A percentile compares a stretch with the other conserved stretches of the same genome.
These are phyloP conservation scores for Malassezia nana DNA, from an alignment of 1,284 basidiomycete genomes.

Conservation along the genomic window DNA sequence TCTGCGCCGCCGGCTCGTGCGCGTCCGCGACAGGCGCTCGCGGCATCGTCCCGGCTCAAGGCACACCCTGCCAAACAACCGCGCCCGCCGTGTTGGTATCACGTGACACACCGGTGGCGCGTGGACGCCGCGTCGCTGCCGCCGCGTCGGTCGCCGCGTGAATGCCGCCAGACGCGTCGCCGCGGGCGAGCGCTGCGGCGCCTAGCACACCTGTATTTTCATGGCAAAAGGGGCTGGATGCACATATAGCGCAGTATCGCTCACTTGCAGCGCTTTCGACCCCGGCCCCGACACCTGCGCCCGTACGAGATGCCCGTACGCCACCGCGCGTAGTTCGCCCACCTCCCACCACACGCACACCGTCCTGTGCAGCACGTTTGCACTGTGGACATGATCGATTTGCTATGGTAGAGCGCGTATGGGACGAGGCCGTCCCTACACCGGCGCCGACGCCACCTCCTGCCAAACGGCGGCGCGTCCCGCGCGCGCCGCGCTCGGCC, in stretches of 20 bases:
- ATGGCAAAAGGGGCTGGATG: slow-evolving; percentile 5
- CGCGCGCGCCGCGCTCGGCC: not conserved
- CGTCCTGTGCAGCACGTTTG: slow-evolving; percentile 5
- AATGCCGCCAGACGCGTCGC: not conserved
- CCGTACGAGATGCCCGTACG: too few relatives aligned
- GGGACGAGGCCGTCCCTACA: slow-evolving; percentile 10
- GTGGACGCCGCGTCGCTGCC: too few relatives aligned
- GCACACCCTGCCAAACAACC: not conserved
- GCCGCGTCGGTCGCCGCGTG: not conserved
- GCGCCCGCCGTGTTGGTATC: not conserved
- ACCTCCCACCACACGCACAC: not conserved
- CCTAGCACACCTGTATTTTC: slow-evolving; percentile 3
- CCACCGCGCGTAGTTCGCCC: too few relatives aligned
- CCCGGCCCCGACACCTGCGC: not conserved
- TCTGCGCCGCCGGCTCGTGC: slow-evolving; percentile 5
- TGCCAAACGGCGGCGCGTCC: not conserved
- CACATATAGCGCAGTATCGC: not conserved
- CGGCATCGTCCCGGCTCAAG: not conserved
- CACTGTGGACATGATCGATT: slow-evolving; percentile 8
- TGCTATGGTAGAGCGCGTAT: slow-evolving; percentile 12
- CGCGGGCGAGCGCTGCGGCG: not conserved
- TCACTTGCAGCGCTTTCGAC: slow-evolving; percentile 3
- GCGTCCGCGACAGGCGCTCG: slow-evolving; percentile 6
- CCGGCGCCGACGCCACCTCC: not conserved
- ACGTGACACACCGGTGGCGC: not conserved